phyloP scores from a whole-genome alignment of 2,329 filamentous ascomycete genomes.

The Ascochyta rabiei region DNA sequence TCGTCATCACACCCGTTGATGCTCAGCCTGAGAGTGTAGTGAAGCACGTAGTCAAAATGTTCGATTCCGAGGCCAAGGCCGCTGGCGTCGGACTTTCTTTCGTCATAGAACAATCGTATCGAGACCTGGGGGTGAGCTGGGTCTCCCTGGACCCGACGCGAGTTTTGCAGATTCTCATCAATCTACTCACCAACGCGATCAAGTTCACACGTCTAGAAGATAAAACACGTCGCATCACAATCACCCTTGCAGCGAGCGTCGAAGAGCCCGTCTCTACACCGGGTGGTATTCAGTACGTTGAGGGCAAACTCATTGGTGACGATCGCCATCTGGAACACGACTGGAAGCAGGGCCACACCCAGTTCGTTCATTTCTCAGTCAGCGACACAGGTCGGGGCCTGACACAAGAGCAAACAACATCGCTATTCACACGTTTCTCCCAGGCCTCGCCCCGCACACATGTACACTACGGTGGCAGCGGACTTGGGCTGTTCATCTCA shows the following conservation, averaged over 20 bases:
- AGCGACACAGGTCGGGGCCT: conserved; percentile 51
- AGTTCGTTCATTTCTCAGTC: conserved; percentile 45
- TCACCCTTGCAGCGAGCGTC: conserved; percentile 44
- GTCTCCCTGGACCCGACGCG: conserved; percentile 51
- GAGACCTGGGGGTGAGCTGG: conserved; percentile 45
- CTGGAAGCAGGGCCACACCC: conserved; percentile 38
- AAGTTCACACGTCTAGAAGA: conserved; percentile 51
- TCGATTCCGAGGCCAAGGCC: conserved; percentile 43
- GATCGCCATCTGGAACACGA: conserved; percentile 35
- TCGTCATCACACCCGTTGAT: conserved; percentile 50
- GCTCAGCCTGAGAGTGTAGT: conserved; percentile 45
- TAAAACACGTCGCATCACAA: conserved; percentile 40
- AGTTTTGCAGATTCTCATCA: conserved; percentile 47
- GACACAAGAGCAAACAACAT: conserved; percentile 42
- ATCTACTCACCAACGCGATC: conserved; percentile 52
- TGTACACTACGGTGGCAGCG: conserved; percentile 49
- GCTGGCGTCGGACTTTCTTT: conserved; percentile 36
- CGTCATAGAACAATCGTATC: conserved; percentile 46
- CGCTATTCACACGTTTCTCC: conserved; percentile 40
- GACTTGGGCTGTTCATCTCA: conserved; percentile 44
- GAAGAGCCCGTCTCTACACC: conserved; percentile 40
- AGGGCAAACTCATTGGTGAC: conserved; percentile 25
- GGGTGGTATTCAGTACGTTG: conserved; percentile 38
- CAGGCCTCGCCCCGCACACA: conserved; percentile 43
- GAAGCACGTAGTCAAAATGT: conserved; percentile 46